These are phyloP conservation scores for Thermothelomyces thermophilus DNA, from an alignment of 2,329 filamentous ascomycete genomes.

Conservation along the genomic window DNA sequence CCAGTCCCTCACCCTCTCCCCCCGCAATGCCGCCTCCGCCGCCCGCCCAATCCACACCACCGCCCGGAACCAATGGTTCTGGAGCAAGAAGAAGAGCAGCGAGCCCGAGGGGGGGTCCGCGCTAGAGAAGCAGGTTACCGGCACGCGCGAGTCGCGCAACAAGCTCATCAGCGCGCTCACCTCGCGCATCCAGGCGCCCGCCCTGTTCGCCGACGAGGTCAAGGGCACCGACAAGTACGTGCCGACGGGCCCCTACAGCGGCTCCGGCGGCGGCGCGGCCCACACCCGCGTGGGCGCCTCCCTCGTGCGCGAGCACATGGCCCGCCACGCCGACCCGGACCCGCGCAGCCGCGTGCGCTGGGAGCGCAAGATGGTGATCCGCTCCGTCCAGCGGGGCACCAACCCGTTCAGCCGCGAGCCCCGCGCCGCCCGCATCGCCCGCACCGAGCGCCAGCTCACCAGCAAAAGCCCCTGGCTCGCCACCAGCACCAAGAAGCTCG, in stretches of 20 bases:
- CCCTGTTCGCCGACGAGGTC: constrained; percentile 45
- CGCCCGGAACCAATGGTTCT: constrained; percentile 32
- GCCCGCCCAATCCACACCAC: constrained; percentile 27
- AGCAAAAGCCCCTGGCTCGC: constrained; percentile 64
- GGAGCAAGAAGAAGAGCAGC: constrained; percentile 26
- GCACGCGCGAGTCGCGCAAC: constrained; percentile 11
- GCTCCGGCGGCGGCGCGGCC: neutral
- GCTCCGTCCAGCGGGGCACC: constrained; percentile 62
- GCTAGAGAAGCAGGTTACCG: constrained; percentile 4
- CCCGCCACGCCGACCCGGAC: constrained; percentile 65
- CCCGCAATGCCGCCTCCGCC: constrained; percentile 3
- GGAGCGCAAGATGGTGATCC: constrained; percentile 78
- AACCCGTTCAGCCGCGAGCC: constrained; percentile 48
- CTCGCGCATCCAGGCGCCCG: constrained; percentile 37
- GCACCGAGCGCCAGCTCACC: constrained; percentile 49
- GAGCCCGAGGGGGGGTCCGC: constrained; percentile 6
- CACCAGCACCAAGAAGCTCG: constrained; percentile 88
- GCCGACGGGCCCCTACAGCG: neutral
- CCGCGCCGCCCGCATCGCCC: constrained; percentile 59
- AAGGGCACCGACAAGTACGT: neutral
- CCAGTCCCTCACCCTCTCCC: constrained; percentile 21
- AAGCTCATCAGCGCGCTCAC: constrained; percentile 13
- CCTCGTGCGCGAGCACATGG: constrained; percentile 47
- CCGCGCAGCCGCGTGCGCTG: constrained; percentile 65
- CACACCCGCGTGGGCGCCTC: constrained; percentile 26